These are phyloP conservation scores for Myrmaecium sp. DNA, from an alignment of 2,329 filamentous ascomycete genomes.

Conservation along the genomic window DNA sequence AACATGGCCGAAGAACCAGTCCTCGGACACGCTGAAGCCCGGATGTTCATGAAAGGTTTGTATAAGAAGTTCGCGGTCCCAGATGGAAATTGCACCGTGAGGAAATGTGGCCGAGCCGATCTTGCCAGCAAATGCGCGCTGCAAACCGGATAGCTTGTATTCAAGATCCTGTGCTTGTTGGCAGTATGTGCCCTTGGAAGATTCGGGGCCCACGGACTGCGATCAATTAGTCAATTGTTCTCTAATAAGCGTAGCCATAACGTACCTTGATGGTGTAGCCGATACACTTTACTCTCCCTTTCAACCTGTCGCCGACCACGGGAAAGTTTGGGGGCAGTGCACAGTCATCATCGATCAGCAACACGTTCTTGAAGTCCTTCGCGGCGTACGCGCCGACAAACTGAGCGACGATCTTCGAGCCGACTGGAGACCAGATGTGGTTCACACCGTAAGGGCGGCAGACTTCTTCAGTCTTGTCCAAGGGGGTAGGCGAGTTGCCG, in stretches of 20 bases:
- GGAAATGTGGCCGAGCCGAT: constrained; percentile 33
- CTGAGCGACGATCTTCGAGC: constrained; percentile 33
- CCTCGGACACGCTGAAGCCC: constrained; percentile 32
- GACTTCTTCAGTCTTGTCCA: constrained; percentile 31
- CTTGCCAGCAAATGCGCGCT: constrained; percentile 26
- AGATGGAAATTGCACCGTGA: constrained; percentile 34
- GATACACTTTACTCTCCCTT: constrained; percentile 25
- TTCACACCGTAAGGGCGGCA: constrained; percentile 28
- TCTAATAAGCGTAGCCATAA: constrained; percentile 20
- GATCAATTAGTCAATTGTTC: constrained; percentile 23
- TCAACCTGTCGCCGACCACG: constrained; percentile 27
- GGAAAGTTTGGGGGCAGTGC: constrained; percentile 31
- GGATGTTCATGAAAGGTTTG: constrained; percentile 31
- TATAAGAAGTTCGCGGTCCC: constrained; percentile 29
- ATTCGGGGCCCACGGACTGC: constrained; percentile 19
- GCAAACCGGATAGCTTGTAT: constrained; percentile 33
- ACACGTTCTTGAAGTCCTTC: constrained; percentile 26
- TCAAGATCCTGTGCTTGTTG: constrained; percentile 35
- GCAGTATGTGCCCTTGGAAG: constrained; percentile 17
- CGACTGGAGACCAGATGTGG: constrained; percentile 32
- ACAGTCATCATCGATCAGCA: constrained; percentile 35
- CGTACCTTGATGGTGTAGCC: constrained; percentile 37
- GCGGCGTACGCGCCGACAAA: constrained; percentile 32
- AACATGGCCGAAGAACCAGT: constrained; percentile 36
- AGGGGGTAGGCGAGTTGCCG: constrained; percentile 28